Percentiles rank a stretch among this genome's conserved stretches.
Evolutionary conservation across 768 basidiomycete genomes (phyloP).

Genomic region (Fibroporia radiculosa): DNA sequence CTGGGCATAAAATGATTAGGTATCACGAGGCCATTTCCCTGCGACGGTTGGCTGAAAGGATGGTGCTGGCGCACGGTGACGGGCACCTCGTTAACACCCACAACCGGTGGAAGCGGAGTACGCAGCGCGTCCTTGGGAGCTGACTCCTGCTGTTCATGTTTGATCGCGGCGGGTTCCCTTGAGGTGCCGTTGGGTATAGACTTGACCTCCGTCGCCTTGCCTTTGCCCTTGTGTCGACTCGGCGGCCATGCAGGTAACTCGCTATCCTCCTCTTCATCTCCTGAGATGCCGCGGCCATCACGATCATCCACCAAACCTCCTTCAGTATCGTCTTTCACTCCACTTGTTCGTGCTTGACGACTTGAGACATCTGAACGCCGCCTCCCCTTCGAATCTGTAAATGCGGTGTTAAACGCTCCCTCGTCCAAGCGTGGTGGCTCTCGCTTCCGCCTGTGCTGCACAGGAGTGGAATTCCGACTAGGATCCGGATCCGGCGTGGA

Average conservation of each 20-base stretch:
- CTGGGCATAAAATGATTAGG: too few species aligned
- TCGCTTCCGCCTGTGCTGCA: slow-evolving; percentile 2
- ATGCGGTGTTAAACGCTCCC: slow-evolving; percentile 18
- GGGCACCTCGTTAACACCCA: too few species aligned
- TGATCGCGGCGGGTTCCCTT: too few species aligned
- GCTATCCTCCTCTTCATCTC: neutral
- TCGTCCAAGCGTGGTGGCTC: slow-evolving; percentile 17
- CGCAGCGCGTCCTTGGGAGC: too few species aligned
- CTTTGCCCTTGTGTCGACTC: neutral
- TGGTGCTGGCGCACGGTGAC: too few species aligned
- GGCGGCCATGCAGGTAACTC: slow-evolving; percentile 9
- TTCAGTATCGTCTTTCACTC: slow-evolving; percentile 2
- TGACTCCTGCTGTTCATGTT: slow-evolving; percentile 4
- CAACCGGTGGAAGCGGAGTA: neutral
- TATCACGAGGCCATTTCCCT: neutral
- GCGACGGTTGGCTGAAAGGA: slow-evolving; percentile 11
- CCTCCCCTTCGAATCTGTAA: slow-evolving; percentile 13
- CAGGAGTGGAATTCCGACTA: slow-evolving; percentile 4
- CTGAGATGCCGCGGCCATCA: too few species aligned
- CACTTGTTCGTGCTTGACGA: neutral
- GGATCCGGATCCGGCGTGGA: neutral
- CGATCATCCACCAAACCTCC: neutral
- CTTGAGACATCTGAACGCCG: slow-evolving; percentile 5
- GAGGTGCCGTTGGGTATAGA: too few species aligned
- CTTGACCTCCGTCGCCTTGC: slow-evolving; percentile 6